Conservation (phyloP, 2,329 filamentous ascomycete species). For the Arthrobotrys entomopaga region DNA sequence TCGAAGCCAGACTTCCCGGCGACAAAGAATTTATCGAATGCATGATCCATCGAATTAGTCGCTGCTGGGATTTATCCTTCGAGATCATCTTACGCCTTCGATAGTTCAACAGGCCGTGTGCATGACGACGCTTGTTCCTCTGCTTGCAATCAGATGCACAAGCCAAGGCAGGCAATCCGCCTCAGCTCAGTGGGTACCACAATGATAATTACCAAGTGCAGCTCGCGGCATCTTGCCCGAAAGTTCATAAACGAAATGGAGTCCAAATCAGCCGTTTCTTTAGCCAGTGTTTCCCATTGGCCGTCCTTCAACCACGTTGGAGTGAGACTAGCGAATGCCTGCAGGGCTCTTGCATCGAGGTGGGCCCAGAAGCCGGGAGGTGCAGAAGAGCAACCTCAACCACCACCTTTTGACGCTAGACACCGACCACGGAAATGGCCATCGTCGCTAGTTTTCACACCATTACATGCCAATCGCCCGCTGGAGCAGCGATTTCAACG, state of each 20-base stretch:
- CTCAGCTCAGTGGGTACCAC: no score
- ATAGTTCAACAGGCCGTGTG: no score
- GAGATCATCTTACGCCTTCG: no score
- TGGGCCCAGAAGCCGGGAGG: slow-evolving; percentile 43
- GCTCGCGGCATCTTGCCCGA: slow-evolving; percentile 23
- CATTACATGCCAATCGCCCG: slow-evolving; percentile 16
- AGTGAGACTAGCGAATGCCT: slow-evolving; percentile 30
- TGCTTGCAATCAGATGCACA: background rate
- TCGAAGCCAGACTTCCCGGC: no score
- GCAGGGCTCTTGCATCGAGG: slow-evolving; percentile 40
- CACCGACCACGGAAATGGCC: slow-evolving; percentile 24
- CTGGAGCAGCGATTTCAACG: background rate
- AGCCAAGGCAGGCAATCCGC: no score
- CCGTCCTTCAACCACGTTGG: slow-evolving; percentile 14
- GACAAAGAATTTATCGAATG: no score
- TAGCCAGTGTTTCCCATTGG: slow-evolving; percentile 51
- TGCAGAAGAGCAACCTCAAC: slow-evolving; percentile 50
- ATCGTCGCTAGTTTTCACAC: slow-evolving; percentile 19
- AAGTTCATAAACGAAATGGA: slow-evolving; percentile 7
- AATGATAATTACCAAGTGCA: slow-evolving; percentile 18
- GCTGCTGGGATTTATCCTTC: no score
- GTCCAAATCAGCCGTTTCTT: slow-evolving; percentile 47
- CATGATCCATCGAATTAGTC: no score
- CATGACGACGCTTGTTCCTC: background rate
- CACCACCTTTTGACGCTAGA: slow-evolving; percentile 23